Evolutionary conservation across 768 basidiomycete species (phyloP).

Genomic region (Psilocybe subaeruginosa): DNA sequence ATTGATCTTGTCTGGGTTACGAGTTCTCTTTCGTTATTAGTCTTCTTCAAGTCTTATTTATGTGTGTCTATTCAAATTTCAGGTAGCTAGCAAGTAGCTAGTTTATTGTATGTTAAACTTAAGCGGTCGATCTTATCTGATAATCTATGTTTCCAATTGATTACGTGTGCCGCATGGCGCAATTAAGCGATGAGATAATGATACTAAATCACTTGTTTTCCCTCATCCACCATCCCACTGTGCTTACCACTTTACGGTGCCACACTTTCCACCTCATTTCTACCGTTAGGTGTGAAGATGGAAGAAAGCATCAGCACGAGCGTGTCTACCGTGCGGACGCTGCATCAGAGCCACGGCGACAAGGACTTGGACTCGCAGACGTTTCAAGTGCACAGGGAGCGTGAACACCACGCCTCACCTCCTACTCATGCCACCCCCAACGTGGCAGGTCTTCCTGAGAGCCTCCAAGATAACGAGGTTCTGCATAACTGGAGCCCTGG

Average conservation of each 20-base stretch:
- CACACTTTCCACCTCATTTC: not conserved
- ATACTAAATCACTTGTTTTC: not conserved
- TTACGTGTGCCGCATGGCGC: conserved; percentile 7
- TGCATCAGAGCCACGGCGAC: conserved; percentile 21
- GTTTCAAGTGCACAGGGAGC: conserved; percentile 14
- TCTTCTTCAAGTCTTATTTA: too few relatives aligned
- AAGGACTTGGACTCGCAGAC: conserved; percentile 5
- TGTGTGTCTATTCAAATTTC: too few relatives aligned
- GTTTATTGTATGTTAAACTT: too few relatives aligned
- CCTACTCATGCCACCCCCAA: conserved; percentile 29
- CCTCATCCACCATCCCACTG: not conserved
- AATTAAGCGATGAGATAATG: not conserved
- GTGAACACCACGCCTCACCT: conserved; percentile 32
- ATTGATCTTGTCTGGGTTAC: too few relatives aligned
- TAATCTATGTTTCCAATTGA: not conserved
- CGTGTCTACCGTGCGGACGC: conserved; percentile 40
- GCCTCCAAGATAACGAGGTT: not conserved
- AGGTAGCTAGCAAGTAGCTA: too few relatives aligned
- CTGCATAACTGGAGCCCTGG: conserved; percentile 27
- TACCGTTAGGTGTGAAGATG: conserved; percentile 18
- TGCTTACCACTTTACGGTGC: not conserved
- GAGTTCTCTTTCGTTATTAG: too few relatives aligned
- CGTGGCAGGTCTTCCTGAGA: not conserved
- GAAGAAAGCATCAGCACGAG: conserved; percentile 39
- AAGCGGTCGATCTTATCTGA: not conserved